Evolutionary conservation across 371 early-diverging fungal species (phyloP), one percentile per base, ranked within the genome.

Genomic region (Blakeslea trispora): DNA sequence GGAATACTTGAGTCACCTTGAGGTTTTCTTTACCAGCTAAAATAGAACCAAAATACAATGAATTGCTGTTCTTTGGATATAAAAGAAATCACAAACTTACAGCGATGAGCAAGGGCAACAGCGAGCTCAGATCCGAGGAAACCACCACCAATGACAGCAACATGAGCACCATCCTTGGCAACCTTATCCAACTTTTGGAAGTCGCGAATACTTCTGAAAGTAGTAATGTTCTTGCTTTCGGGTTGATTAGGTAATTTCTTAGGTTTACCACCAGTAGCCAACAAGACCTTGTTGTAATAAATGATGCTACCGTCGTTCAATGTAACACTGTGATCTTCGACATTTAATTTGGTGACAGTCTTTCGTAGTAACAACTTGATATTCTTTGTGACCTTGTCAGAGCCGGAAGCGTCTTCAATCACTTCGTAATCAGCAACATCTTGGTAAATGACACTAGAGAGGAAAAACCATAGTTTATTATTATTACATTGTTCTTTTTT

Each of bases 71-170:
- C 23, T n/a, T 28, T 28, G 28, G 28, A 28, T 28, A 10, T 13
- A 28, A 42, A 35, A 9, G 9, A 40, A 21, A 13, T 2, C 7
- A 51, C 2, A 9, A 31, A 53, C 59, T 46, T 77, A 76, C 81
- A 79, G 44, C 75, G 65, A 23, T 82, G 77, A 18, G 88, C 83
- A 43, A 91, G 65, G 15, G 89, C 89, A 45, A 79, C 81, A 44
- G 90, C 81, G 19, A 91, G 64, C 60, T 91, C 91, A 46, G 83
- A 82, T 28, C 91, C 91, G 49, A 91, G 73, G 74, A 91, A 89
- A 19, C 91, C 91, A 40, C 90, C 90, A 53, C 91, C 91, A 37
- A 89, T 63, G 40, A 91, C 76, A 45, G 79, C 88, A 66, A 91
- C 76, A 59, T 68, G 75, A 10, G 75, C 70, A 51, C 71, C 71